Evolutionary conservation across 139 green algal species (phyloP).

Genomic region (Marvania coccoides): DNA sequence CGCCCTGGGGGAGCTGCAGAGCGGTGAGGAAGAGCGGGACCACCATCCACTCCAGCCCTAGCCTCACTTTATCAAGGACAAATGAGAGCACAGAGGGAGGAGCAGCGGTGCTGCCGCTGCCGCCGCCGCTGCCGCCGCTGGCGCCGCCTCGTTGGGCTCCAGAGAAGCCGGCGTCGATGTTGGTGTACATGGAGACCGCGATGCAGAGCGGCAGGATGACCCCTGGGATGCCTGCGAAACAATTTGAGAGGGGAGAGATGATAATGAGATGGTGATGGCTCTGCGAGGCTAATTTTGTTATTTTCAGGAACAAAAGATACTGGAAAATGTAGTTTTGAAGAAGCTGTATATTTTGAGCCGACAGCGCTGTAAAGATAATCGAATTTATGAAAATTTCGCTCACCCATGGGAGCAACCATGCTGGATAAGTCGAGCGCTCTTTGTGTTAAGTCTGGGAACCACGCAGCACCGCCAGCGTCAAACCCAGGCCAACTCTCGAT

Average conservation of each 20-base stretch:
- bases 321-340: too few species aligned
- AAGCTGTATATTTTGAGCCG: too few species aligned
- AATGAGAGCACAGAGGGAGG: background rate
- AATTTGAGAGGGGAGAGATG: background rate
- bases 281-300: too few species aligned
- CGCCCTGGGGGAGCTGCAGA: constrained; percentile 60
- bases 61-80: constrained; percentile 18
- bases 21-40: constrained; percentile 31
- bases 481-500: constrained; percentile 48
- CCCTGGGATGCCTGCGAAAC: constrained; percentile 27
- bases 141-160: background rate
- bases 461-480: constrained; percentile 47
- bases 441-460: constrained; percentile 68
- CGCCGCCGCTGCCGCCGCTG: background rate
- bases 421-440: constrained; percentile 35
- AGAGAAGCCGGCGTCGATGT: constrained; percentile 49
- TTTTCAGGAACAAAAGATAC: too few species aligned
- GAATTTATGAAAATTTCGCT: background rate
- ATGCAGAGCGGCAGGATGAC: constrained; percentile 45
- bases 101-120: background rate
- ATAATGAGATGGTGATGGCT: too few species aligned
- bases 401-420: constrained; percentile 24
- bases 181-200: constrained; percentile 46
- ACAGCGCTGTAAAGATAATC: too few species aligned
- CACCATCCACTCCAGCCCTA: constrained; percentile 33